Conservation (phyloP, 78 protist species). For the Bigelowiella natans region DNA sequence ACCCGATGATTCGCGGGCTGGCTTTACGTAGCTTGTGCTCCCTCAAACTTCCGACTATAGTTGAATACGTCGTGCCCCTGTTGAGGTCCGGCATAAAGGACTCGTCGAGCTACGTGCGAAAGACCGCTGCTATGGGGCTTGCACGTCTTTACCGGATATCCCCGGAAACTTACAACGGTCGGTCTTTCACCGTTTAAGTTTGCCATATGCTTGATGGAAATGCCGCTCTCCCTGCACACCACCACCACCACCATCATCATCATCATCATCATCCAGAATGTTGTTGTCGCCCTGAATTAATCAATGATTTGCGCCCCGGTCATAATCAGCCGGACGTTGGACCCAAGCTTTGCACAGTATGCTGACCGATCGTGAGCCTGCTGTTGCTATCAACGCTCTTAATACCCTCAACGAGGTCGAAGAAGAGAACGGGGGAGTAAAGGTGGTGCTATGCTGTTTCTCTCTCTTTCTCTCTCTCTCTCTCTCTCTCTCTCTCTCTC, state of each 20-base stretch:
- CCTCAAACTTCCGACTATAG: slow-evolving; percentile 33
- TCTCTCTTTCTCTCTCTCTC: not conserved
- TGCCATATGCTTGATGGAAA: too few relatives aligned
- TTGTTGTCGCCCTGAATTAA: too few relatives aligned
- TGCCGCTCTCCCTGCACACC: too few relatives aligned
- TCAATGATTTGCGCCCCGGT: too few relatives aligned
- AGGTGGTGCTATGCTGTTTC: not conserved
- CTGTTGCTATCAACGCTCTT: not conserved
- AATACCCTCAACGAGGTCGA: not conserved
- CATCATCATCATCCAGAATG: too few relatives aligned
- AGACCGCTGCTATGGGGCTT: slow-evolving; percentile 71
- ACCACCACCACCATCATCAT: too few relatives aligned
- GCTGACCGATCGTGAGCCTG: not conserved
- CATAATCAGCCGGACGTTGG: not conserved
- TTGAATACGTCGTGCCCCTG: slow-evolving; percentile 62
- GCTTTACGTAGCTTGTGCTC: slow-evolving; percentile 73
- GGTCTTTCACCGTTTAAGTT: too few relatives aligned
- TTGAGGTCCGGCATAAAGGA: slow-evolving; percentile 50
- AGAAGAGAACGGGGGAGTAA: not conserved
- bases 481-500: not conserved
- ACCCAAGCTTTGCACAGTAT: not conserved
- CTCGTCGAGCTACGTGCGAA: slow-evolving; percentile 72
- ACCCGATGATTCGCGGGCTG: slow-evolving; percentile 87
- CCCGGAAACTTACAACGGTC: not conserved
- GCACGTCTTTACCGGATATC: not conserved